Percentiles rank a stretch among this genome's conserved stretches.
phyloP scores from a whole-genome alignment of 495 filamentous ascomycete species.

The Penicillium dipodomyicola region DNA sequence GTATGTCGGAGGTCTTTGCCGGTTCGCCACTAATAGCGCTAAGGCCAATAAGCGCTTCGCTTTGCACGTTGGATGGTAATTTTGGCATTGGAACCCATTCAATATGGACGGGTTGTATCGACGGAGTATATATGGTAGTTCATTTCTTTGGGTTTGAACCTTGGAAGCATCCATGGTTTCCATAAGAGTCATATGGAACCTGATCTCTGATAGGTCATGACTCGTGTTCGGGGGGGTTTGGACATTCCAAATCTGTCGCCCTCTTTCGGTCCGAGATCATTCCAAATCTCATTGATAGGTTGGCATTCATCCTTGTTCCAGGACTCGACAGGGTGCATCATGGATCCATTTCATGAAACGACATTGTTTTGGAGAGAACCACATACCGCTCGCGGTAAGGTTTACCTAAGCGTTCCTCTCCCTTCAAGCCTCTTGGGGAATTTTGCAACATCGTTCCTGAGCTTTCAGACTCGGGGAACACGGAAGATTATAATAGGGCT shows the following conservation, averaged over 20 bases:
- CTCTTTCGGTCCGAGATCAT: not conserved
- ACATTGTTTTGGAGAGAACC: not conserved
- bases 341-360: not conserved
- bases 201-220: not conserved
- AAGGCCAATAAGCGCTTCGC: not conserved
- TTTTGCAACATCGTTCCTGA: not conserved
- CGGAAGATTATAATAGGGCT: not conserved
- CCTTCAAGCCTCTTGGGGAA: not conserved
- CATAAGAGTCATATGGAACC: no score
- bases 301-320: not conserved
- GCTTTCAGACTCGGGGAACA: not conserved
- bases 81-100: not conserved
- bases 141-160: not conserved
- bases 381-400: not conserved
- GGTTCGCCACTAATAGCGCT: constrained; percentile 23
- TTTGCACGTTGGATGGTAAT: not conserved
- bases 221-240: not conserved
- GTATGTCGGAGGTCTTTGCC: constrained; percentile 41
- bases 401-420: not conserved
- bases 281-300: not conserved
- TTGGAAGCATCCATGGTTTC: no score
- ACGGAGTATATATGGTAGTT: no score
- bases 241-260: not conserved
- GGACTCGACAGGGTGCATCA: not conserved
- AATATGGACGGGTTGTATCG: not conserved